Evolutionary conservation across 306 rosid species (phyloP), one percentile per base, ranked within the genome.

Genomic region (Acacia crassicarpa): DNA sequence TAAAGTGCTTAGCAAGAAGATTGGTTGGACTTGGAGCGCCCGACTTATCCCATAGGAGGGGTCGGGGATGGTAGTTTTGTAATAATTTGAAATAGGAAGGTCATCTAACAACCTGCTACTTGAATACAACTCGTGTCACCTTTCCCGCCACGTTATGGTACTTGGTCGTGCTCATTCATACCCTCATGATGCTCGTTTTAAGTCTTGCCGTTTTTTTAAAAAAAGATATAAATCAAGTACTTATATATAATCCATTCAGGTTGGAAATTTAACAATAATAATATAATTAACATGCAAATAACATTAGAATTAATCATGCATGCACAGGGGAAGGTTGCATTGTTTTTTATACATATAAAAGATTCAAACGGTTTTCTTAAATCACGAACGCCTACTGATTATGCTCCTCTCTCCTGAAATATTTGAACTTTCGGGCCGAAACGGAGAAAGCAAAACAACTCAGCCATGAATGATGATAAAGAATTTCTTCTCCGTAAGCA

Each of bases 321-420:
- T 62, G 68, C 19, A 62, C 12, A 25, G 9, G 22, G 32, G 20
- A 62, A 27, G 40, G 40, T 11, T 27, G 40, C 20, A 30, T 15
- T 63, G n/a, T 1, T 25, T 61, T 15, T 6, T 16, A 48, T 14
- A 12, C 33, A 16, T 12, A 33, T 30, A 17, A 33, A 7, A 32
- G 13, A 66, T 66, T 6, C 45, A 66, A 35, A 84, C 96, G 91
- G 94, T 68, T 87, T 69, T 76, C 59, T 49, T 44, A 84, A 88
- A 88, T 25, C 88, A 88, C 74, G 86, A 85, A 81, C 81, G 85
- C 58, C 23, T 59, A 76, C 59, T 15, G 25, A 46, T 46, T 58
- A 75, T 77, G 38, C 84, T 89, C 92, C 78, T 86, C 89, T 85
- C 84, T 83, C 84, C 87, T 61, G 77, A 75, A 77, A 87, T 54